Conservation (phyloP, 768 basidiomycete species). For the Calocybe cyanea region DNA sequence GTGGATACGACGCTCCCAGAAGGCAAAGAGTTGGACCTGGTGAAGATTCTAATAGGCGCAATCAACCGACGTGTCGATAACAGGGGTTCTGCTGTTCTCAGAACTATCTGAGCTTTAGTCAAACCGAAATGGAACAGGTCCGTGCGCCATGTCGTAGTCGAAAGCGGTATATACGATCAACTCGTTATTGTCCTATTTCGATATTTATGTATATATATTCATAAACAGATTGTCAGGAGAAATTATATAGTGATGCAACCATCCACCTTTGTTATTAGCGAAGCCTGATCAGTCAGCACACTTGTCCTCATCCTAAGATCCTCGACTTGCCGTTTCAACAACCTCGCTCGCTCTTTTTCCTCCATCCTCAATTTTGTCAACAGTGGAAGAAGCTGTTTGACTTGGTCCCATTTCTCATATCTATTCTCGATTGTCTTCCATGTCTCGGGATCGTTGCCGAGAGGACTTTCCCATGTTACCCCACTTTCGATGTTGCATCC, state of each 20-base stretch:
- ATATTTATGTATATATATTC: too few relatives aligned
- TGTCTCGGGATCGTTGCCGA: background rate
- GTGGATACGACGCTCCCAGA: constrained; percentile 58
- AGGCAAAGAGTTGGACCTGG: constrained; percentile 40
- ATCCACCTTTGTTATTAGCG: background rate
- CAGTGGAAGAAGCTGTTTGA: constrained; percentile 10
- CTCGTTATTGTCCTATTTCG: too few relatives aligned
- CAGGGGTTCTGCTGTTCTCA: constrained; percentile 7
- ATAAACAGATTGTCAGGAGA: background rate
- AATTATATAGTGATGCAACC: background rate
- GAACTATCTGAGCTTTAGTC: background rate
- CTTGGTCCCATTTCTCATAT: constrained; percentile 17
- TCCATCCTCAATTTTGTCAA: too few relatives aligned
- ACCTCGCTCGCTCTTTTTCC: constrained; percentile 8
- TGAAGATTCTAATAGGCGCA: constrained; percentile 62
- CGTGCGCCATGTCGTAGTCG: background rate
- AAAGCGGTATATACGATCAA: too few relatives aligned
- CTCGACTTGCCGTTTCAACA: constrained; percentile 33
- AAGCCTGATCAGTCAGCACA: constrained; percentile 34
- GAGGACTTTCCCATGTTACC: constrained; percentile 41
- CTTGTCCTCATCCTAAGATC: constrained; percentile 45
- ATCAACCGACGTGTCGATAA: constrained; percentile 41
- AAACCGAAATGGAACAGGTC: background rate
- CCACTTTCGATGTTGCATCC: constrained; percentile 40
- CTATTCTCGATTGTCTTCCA: constrained; percentile 15